These are phyloP conservation scores for Scheffersomyces titani DNA, from an alignment of 1,139 yeast species.

Conservation along the genomic window DNA sequence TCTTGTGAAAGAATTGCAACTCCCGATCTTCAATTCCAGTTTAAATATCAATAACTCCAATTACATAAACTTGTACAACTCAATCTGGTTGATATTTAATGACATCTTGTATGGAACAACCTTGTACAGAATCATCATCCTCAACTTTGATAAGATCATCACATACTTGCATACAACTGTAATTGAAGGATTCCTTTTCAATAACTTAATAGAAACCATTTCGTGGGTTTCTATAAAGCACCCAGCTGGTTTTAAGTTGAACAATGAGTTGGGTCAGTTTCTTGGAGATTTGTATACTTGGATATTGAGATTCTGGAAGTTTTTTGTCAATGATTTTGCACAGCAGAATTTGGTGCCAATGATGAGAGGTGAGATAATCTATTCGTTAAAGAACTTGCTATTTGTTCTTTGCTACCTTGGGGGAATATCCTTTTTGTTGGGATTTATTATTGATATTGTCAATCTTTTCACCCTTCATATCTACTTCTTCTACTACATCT, in stretches of 20 bases:
- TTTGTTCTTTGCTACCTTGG: constrained; percentile 44
- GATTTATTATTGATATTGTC: constrained; percentile 64
- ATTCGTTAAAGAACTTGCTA: constrained; percentile 11
- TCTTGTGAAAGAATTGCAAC: constrained; percentile 25
- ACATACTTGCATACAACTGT: constrained; percentile 35
- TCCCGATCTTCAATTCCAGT: constrained; percentile 40
- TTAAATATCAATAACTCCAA: constrained; percentile 58
- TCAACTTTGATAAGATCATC: constrained; percentile 40
- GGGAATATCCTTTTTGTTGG: constrained; percentile 71
- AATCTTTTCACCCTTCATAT: constrained; percentile 70
- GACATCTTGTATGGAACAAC: constrained; percentile 78
- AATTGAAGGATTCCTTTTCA: constrained; percentile 31
- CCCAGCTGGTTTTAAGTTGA: constrained; percentile 94
- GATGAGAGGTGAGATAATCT: constrained; percentile 5
- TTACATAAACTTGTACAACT: constrained; percentile 85
- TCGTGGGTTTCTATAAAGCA: constrained; percentile 75
- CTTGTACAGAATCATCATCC: constrained; percentile 50
- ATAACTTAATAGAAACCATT: constrained; percentile 49
- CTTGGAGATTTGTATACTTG: constrained; percentile 85
- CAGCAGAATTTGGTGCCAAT: constrained; percentile 1
- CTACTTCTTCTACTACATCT: constrained; percentile 72
- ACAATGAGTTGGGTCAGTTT: constrained; percentile 81
- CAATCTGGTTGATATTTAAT: constrained; percentile 82
- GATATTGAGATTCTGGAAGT: constrained; percentile 76
- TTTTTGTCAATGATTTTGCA: constrained; percentile 12